Evolutionary conservation across 1,139 yeast species (phyloP).

Genomic region (Protomyces pachydermus): DNA sequence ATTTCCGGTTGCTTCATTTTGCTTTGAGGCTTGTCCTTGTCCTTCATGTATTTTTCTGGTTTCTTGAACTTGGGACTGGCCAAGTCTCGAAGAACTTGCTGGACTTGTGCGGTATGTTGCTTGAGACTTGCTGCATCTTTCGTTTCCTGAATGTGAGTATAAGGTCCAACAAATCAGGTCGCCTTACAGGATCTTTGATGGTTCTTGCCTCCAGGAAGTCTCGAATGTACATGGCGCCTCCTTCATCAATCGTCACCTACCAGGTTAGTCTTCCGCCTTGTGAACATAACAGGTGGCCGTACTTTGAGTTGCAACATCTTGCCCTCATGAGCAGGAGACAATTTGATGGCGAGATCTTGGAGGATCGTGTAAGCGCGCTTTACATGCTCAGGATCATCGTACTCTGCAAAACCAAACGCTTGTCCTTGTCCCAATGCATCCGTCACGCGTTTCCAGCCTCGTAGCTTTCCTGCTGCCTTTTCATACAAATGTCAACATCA

Average conservation of each 20-base stretch:
- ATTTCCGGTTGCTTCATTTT: neutral
- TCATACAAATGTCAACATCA: neutral
- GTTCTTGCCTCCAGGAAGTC: slow-evolving; percentile 1
- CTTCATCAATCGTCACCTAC: slow-evolving; percentile 4
- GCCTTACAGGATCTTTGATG: neutral
- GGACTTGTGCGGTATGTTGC: slow-evolving; percentile 2
- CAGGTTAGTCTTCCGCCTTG: neutral
- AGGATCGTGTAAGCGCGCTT: slow-evolving; percentile 31
- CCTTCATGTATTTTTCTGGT: slow-evolving; percentile 1
- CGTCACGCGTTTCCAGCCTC: slow-evolving; percentile 31
- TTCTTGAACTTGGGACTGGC: slow-evolving; percentile 1
- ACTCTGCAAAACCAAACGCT: slow-evolving; percentile 33
- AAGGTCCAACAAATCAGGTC: neutral
- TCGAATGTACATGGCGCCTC: slow-evolving; percentile 4
- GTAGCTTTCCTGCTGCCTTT: slow-evolving; percentile 34
- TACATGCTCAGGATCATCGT: slow-evolving; percentile 31
- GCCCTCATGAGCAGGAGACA: slow-evolving; percentile 30
- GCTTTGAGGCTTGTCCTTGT: neutral
- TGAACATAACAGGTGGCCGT: neutral
- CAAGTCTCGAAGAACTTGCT: slow-evolving; percentile 8
- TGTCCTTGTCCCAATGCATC: slow-evolving; percentile 32
- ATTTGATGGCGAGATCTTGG: slow-evolving; percentile 28
- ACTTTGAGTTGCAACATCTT: slow-evolving; percentile 15
- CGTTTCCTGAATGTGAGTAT: neutral
- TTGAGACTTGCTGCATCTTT: slow-evolving; percentile 9